Evolutionary conservation across 2,329 filamentous ascomycete species (phyloP).

Genomic region (Ophiocordyceps camponoti-saundersi): DNA sequence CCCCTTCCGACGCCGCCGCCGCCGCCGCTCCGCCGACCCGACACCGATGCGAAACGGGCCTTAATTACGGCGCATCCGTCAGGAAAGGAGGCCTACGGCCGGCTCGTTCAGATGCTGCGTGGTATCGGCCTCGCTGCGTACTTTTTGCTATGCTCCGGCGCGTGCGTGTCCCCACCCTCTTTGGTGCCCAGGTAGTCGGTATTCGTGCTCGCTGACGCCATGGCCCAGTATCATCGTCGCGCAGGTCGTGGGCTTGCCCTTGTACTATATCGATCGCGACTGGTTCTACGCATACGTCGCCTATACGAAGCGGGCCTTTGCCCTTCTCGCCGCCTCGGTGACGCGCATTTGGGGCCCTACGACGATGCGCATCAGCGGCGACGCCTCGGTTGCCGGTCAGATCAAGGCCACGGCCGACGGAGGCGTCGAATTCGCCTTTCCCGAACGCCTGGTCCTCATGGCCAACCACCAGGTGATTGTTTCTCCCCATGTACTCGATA

Average conservation of each 20-base stretch:
- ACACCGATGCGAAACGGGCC: not conserved
- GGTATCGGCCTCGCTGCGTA: constrained; percentile 33
- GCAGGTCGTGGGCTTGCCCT: constrained; percentile 57
- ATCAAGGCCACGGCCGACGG: constrained; percentile 54
- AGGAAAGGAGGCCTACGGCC: constrained; percentile 35
- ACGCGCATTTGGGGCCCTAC: constrained; percentile 83
- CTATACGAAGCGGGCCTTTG: constrained; percentile 71
- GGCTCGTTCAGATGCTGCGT: constrained; percentile 31
- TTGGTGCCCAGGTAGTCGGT: not conserved
- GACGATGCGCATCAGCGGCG: constrained; percentile 65
- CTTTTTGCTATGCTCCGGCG: constrained; percentile 1
- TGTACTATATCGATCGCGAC: constrained; percentile 61
- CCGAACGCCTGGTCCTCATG: constrained; percentile 66
- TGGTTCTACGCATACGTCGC: constrained; percentile 79
- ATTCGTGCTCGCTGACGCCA: constrained; percentile 2
- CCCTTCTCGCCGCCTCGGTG: constrained; percentile 59
- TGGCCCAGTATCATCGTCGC: constrained; percentile 43
- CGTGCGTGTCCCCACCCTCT: not conserved
- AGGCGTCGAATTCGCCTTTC: constrained; percentile 61
- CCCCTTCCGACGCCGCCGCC: no score
- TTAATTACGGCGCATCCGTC: constrained; percentile 27
- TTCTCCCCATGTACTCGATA: not conserved
- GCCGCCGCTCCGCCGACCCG: no score
- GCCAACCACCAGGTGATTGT: constrained; percentile 60
- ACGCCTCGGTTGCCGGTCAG: constrained; percentile 62